A percentile compares a stretch with the other conserved stretches of the same genome.
phyloP scores from a whole-genome alignment of 2,329 filamentous ascomycete species.

The Fusarium compactum region DNA sequence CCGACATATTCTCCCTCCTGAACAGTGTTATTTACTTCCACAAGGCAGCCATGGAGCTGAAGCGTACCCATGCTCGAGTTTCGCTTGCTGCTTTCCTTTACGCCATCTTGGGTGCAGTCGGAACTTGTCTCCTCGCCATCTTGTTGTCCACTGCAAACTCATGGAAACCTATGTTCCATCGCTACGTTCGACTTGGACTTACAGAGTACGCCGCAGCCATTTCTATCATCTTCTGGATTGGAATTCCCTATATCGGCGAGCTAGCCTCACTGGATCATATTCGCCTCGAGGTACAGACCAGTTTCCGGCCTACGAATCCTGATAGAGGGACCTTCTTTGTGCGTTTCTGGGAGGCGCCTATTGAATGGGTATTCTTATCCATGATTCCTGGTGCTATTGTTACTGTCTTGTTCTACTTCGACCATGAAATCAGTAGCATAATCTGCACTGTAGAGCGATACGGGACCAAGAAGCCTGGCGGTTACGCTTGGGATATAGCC shows the following conservation, averaged over 20 bases:
- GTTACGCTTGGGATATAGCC: conserved; percentile 73
- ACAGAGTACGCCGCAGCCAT: conserved; percentile 75
- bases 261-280: conserved; percentile 69
- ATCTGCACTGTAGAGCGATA: conserved; percentile 74
- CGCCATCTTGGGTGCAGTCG: conserved; percentile 71
- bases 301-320: conserved; percentile 68
- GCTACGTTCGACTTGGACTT: conserved; percentile 70
- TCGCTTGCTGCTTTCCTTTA: conserved; percentile 74
- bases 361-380: conserved; percentile 70
- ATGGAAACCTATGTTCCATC: conserved; percentile 72
- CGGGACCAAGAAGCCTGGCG: conserved; percentile 70
- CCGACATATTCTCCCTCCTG: conserved; percentile 74
- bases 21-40: conserved; percentile 78
- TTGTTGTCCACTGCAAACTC: conserved; percentile 70
- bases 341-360: conserved; percentile 70
- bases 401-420: conserved; percentile 76
- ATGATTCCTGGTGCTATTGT: conserved; percentile 73
- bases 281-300: conserved; percentile 66
- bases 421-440: conserved; percentile 77
- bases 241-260: conserved; percentile 71
- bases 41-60: conserved; percentile 73
- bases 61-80: conserved; percentile 67
- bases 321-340: conserved; percentile 69
- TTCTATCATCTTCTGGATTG: conserved; percentile 74
- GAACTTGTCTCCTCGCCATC: conserved; percentile 72